These are phyloP conservation scores for Solanum pimpinellifolium DNA, from an alignment of 257 asterid species.

Conservation along the genomic window DNA sequence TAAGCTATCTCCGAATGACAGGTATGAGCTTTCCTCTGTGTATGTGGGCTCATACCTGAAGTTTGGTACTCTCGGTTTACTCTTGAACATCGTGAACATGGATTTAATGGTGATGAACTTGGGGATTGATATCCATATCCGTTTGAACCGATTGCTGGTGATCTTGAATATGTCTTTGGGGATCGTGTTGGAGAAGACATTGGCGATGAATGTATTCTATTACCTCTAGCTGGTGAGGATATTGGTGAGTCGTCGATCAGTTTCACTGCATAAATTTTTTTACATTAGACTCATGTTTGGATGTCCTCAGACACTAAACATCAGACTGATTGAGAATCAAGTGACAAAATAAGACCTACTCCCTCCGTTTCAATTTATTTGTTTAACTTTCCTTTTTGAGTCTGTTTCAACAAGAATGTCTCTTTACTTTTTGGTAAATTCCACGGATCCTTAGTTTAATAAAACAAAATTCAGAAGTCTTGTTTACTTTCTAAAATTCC, in stretches of 20 bases:
- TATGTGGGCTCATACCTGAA: slow-evolving; percentile 13
- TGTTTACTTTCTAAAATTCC: background rate
- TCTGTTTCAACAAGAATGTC: too few relatives aligned
- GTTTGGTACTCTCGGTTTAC: slow-evolving; percentile 20
- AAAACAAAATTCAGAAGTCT: background rate
- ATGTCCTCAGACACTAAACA: background rate
- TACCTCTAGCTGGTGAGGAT: slow-evolving; percentile 26
- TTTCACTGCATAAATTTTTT: slow-evolving; percentile 14
- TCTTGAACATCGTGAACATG: slow-evolving; percentile 25
- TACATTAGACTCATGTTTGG: background rate
- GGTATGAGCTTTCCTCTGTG: slow-evolving; percentile 6
- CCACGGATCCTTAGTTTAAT: background rate
- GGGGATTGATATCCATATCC: slow-evolving; percentile 24
- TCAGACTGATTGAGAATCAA: background rate
- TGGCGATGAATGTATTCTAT: slow-evolving; percentile 9
- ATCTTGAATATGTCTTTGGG: slow-evolving; percentile 1
- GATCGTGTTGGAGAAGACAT: slow-evolving; percentile 25
- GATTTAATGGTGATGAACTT: slow-evolving; percentile 32
- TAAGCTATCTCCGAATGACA: background rate
- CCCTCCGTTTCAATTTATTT: background rate
- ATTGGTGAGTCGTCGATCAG: slow-evolving; percentile 15
- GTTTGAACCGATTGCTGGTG: slow-evolving; percentile 4
- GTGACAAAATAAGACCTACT: background rate
- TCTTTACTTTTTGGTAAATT: background rate
- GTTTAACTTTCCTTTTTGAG: background rate